Base-by-base conservation (phyloP, 192 early-diverging fungal species). In the Chytriomyces sp. region DNA sequence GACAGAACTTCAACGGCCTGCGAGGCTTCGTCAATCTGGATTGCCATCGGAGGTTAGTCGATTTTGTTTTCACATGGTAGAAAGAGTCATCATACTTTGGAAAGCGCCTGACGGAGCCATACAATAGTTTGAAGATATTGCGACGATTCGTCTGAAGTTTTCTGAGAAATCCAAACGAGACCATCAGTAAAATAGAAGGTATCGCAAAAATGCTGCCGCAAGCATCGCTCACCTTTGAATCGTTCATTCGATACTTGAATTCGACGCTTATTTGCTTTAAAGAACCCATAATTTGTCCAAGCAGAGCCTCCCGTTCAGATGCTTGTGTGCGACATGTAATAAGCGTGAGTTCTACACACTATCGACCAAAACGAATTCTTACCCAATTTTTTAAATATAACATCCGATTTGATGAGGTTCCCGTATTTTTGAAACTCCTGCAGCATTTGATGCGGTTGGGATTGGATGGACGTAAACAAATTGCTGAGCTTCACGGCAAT, bases 381-480 rank as follows among this genome's bases (percentile, higher is more conserved):
- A 86, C 83, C 80, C 28, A 89, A 70, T 62, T 80, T 44, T 57
- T 61, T 79, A 2, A 81, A 71, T 50, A 89, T 77, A 5, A 76
- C 45, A 7, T 77, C 77, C 3, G 77, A 45, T 23, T 82, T 67
- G 45, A 89, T 50, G 43, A 89, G 45, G 45, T 83, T 79, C 8
- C 65, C 48, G 67, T 87, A 87, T 45, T 78, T 66, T 62, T 86
- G 82, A 79, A 86, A 87, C 60, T 89, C 87, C 47, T 82, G 79
- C 11, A 86, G 72, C 35, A 89, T 76, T 75, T 86, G 87, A 48
- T 67, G 64, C 0, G 87, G 83, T 28, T 85, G 83, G 4, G 59
- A 50, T 47, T 84, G 82, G 11, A 85, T 69, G 1, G 68, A 62
- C 13, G 60, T 57, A 45, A 89, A 83, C 20, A 86, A 23, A n/a